Conservation (phyloP, 257 asterid genomes). For the Solanum boliviense region DNA sequence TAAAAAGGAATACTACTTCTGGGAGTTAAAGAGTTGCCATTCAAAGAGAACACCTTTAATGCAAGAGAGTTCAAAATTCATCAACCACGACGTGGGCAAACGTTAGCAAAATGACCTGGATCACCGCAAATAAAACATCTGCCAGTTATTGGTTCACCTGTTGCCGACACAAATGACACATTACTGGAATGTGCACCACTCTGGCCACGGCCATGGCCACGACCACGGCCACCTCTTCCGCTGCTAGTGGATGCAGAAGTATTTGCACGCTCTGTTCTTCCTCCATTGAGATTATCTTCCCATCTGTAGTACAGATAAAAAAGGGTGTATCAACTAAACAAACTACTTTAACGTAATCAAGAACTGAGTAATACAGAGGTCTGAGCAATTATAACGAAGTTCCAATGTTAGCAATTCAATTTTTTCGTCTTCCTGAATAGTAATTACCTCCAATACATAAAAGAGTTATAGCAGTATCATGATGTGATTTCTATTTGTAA, state of each 20-base stretch:
- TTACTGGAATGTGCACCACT: slow-evolving; percentile 31
- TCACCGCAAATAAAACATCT: slow-evolving; percentile 90
- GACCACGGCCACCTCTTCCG: slow-evolving; percentile 51
- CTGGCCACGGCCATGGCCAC: slow-evolving; percentile 22
- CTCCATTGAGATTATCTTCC: slow-evolving; percentile 53
- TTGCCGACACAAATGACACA: slow-evolving; percentile 61
- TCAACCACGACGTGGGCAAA: slow-evolving; percentile 77
- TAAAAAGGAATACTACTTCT: neutral
- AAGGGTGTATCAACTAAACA: neutral
- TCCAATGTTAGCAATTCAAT: neutral
- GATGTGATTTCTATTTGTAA: neutral
- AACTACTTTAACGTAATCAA: neutral
- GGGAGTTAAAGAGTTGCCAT: neutral
- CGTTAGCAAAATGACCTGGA: slow-evolving; percentile 80
- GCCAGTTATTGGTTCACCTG: slow-evolving; percentile 82
- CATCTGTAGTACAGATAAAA: slow-evolving; percentile 43
- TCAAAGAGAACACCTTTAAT: neutral
- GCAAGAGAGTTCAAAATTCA: slow-evolving; percentile 6
- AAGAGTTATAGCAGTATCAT: neutral
- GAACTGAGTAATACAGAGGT: neutral
- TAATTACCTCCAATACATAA: neutral
- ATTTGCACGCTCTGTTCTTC: slow-evolving; percentile 16
- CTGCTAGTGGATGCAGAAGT: slow-evolving; percentile 28
- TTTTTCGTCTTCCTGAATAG: neutral
- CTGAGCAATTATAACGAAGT: neutral